Conservation (phyloP, 331 rosid genomes). For the Acacia pycnantha region DNA sequence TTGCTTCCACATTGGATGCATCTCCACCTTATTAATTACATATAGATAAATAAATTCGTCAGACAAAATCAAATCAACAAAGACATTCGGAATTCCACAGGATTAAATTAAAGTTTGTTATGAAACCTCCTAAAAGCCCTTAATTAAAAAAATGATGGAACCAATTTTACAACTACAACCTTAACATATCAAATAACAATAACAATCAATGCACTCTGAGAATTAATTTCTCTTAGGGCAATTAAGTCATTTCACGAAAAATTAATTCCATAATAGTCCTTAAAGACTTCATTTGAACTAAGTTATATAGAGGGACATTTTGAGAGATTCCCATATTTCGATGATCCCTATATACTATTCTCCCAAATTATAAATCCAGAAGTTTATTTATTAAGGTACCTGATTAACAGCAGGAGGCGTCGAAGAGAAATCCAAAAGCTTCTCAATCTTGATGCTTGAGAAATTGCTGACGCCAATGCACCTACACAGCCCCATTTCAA, state of each 20-base stretch:
- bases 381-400: too few species aligned
- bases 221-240: background rate
- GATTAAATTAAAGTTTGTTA: too few species aligned
- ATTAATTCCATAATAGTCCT: background rate
- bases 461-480: conserved; percentile 93
- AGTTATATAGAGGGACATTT: background rate
- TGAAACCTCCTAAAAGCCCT: too few species aligned
- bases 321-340: too few species aligned
- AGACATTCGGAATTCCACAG: too few species aligned
- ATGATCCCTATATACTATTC: background rate
- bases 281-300: too few species aligned
- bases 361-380: background rate
- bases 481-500: conserved; percentile 72
- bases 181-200: too few species aligned
- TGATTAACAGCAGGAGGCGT: conserved; percentile 78
- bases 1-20: conserved; percentile 97
- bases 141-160: too few species aligned
- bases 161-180: too few species aligned
- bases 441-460: conserved; percentile 60
- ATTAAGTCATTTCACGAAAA: background rate
- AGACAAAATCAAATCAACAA: background rate
- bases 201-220: too few species aligned
- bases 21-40: conserved; percentile 62
- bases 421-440: conserved; percentile 62
- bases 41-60: background rate